A percentile compares a stretch with the other conserved stretches of the same genome.
Conservation (phyloP, 305 asterid genomes). For the Ajuga reptans region DNA sequence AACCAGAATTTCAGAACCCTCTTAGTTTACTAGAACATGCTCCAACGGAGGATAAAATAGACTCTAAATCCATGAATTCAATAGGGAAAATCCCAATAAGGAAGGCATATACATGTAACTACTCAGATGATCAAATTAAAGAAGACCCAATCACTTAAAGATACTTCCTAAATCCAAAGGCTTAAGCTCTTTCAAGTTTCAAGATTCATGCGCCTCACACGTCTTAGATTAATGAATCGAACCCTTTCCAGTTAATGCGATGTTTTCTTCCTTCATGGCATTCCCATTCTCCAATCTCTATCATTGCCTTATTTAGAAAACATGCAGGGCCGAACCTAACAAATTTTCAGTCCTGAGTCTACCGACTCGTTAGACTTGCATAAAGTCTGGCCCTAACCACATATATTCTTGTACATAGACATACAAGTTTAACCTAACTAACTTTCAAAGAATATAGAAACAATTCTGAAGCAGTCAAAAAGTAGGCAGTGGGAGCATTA, state of each 20-base stretch:
- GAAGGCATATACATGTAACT: neutral
- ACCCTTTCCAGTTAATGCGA: neutral
- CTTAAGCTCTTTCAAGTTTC: neutral
- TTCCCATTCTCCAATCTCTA: neutral
- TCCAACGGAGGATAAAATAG: neutral
- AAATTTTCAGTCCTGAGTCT: no score
- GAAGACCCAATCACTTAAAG: neutral
- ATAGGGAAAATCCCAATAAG: neutral
- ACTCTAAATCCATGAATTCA: neutral
- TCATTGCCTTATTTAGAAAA: neutral
- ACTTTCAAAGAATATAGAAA: neutral
- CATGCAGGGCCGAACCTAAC: no score
- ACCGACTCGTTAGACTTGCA: no score
- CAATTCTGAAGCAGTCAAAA: slow-evolving; percentile 13
- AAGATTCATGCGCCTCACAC: neutral
- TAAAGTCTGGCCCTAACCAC: no score
- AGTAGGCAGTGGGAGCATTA: slow-evolving; percentile 21
- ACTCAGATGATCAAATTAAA: neutral
- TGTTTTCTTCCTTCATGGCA: neutral
- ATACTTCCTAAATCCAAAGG: neutral
- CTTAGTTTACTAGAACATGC: no score
- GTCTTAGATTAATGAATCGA: neutral
- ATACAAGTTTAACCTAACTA: neutral
- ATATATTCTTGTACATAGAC: neutral
- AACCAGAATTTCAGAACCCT: neutral